These are phyloP conservation scores for Neoboletus brunneissimus DNA, from an alignment of 768 basidiomycete genomes.

Conservation along the genomic window DNA sequence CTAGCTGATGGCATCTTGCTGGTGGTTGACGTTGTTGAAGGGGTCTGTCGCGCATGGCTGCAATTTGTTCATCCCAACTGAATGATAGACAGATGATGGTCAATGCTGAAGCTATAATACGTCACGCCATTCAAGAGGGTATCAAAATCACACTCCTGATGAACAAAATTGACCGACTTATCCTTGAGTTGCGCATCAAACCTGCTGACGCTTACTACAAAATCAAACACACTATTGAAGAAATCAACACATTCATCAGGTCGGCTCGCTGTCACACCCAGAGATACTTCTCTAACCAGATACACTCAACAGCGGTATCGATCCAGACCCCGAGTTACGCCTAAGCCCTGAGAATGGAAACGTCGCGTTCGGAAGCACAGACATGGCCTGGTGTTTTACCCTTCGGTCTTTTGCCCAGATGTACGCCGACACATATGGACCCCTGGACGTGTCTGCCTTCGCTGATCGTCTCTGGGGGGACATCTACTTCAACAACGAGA, in stretches of 20 bases:
- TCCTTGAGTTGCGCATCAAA: conserved; percentile 93
- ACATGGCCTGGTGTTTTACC: conserved; percentile 98
- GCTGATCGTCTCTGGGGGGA: conserved; percentile 96
- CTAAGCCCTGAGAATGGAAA: conserved; percentile 95
- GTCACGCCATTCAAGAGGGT: conserved; percentile 86
- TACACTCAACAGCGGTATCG: conserved; percentile 55
- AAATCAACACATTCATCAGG: conserved; percentile 96
- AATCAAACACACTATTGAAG: conserved; percentile 98
- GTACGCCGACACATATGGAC: conserved; percentile 91
- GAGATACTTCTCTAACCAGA: not conserved
- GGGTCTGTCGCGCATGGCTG: conserved; percentile 51
- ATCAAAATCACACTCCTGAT: conserved; percentile 89
- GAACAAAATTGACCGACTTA: conserved; percentile 97
- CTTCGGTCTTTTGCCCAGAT: conserved; percentile 91
- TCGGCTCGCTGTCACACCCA: conserved; percentile 31
- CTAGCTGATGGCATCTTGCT: conserved; percentile 88
- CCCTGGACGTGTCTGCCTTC: conserved; percentile 80
- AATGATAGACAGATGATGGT: conserved; percentile 71
- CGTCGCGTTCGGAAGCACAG: conserved; percentile 94
- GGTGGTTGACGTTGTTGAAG: conserved; percentile 98
- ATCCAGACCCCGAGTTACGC: conserved; percentile 84
- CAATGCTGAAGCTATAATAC: conserved; percentile 82
- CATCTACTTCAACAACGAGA: conserved; percentile 86
- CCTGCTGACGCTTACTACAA: conserved; percentile 98
- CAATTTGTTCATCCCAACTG: conserved; percentile 2